Percentiles rank a stretch among this genome's conserved stretches.
Conservation (phyloP, 2,329 filamentous ascomycete species). For the Cryphonectria naterciae region DNA sequence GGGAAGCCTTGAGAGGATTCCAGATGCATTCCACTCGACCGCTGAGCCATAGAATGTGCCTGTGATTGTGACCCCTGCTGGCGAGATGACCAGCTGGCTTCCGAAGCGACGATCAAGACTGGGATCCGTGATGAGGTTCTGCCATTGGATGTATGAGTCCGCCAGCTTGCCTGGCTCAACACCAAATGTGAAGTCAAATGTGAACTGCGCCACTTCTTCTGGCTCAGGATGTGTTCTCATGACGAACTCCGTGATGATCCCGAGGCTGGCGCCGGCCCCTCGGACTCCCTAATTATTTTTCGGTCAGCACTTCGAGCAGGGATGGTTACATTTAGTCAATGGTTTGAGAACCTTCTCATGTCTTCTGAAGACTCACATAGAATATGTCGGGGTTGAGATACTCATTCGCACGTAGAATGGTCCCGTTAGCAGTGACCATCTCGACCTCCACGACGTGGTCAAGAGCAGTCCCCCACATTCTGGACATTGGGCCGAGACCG, state of each 20-base stretch:
- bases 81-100: conserved; percentile 58
- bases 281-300: conserved; percentile 48
- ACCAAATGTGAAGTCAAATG: conserved; percentile 57
- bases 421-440: conserved; percentile 61
- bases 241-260: conserved; percentile 61
- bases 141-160: conserved; percentile 60
- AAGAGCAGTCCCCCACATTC: conserved; percentile 61
- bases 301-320: background rate
- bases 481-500: conserved; percentile 60
- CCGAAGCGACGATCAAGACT: conserved; percentile 62
- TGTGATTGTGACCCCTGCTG: conserved; percentile 58
- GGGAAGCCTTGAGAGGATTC: conserved; percentile 54
- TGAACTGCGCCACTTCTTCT: conserved; percentile 60
- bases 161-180: conserved; percentile 50
- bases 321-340: too few relatives aligned
- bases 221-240: conserved; percentile 61
- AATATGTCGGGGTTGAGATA: conserved; percentile 57
- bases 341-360: background rate
- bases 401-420: conserved; percentile 51
- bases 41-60: conserved; percentile 65
- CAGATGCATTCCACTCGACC: conserved; percentile 56
- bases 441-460: conserved; percentile 60
- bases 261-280: conserved; percentile 61
- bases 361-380: conserved; percentile 43
- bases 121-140: conserved; percentile 57